Evolutionary conservation across 129 eudicot species (phyloP), one percentile per base, ranked within the genome.

Genomic region (Ambrosia trifida): DNA sequence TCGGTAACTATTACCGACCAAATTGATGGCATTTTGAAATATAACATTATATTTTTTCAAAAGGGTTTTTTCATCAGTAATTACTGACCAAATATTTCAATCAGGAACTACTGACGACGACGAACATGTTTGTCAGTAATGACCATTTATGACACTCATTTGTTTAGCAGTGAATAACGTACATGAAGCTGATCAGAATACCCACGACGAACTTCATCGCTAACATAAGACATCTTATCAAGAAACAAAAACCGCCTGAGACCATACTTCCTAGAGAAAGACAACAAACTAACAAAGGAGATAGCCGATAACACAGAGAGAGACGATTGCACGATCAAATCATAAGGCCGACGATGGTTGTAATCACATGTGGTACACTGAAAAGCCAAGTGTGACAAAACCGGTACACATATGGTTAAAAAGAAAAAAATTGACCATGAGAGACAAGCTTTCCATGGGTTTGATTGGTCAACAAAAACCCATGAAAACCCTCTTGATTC

Each of bases 341-440:
- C 95, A 50, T 47, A 87, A 0, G 97, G 97, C n/a, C 85, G 64
- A 35, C 67, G 82, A 43, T 90, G 95, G 16, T 64, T 45, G 12
- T 59, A 46, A 77, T 90, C 91, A 57, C 97, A 85, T 33, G 68
- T 46, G 2, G 82, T 60, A 44, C 97, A 90, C 10, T 84, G 83
- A 57, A 85, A 83, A 4, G 52, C 83, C 24, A 81, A 61, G 88
- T 90, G 95, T 4, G 95, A 83, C 0, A 90, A 70, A 13, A 90
- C 30, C 1, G 95, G 95, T 4, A 90, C 87, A 4, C 81, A 85
- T n/a, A 87, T 66, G 16, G 83, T 70, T 3, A 90, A 77, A 13
- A 90, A 32, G 65, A 80, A 83, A 68, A 85, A 90, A 44, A 87
- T 67, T 1, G 91, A 85, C 91, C 91, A 87, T 2, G 97, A 87